Evolutionary conservation across 768 basidiomycete genomes (phyloP).

Genomic region (Leccinellum albellum): DNA sequence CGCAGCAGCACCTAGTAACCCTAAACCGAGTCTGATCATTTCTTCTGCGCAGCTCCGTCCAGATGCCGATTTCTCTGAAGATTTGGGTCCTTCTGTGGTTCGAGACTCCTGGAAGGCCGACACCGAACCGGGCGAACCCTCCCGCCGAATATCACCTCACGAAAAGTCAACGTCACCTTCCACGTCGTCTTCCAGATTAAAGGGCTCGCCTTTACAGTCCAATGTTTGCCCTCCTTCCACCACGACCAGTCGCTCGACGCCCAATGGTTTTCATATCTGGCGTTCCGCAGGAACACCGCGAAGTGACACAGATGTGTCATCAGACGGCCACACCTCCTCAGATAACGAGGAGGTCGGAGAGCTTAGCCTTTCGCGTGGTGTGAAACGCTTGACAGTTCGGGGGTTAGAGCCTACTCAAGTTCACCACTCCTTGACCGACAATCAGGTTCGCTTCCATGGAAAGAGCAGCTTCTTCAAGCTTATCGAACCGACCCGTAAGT

Average conservation of each 20-base stretch:
- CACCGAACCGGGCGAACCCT: constrained; percentile 17
- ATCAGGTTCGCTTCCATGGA: constrained; percentile 55
- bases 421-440: constrained; percentile 30
- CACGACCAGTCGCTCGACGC: constrained; percentile 3
- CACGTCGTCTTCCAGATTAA: constrained; percentile 13
- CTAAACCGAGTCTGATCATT: constrained; percentile 7
- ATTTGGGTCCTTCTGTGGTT: constrained; percentile 58
- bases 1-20: background rate
- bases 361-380: constrained; percentile 37
- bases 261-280: constrained; percentile 5
- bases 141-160: constrained; percentile 8
- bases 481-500: constrained; percentile 49
- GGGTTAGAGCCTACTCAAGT: constrained; percentile 37
- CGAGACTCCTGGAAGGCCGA: constrained; percentile 61
- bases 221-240: constrained; percentile 5
- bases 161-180: constrained; percentile 24
- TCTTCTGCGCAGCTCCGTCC: constrained; percentile 50
- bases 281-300: constrained; percentile 22
- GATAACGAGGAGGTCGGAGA: constrained; percentile 38
- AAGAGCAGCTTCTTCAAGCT: constrained; percentile 56
- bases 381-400: constrained; percentile 36
- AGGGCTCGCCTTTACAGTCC: constrained; percentile 8
- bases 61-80: constrained; percentile 54
- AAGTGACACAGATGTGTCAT: constrained; percentile 28
- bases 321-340: constrained; percentile 28